Conservation (phyloP, 1,139 yeast genomes). For the Geotrichum reessii region DNA sequence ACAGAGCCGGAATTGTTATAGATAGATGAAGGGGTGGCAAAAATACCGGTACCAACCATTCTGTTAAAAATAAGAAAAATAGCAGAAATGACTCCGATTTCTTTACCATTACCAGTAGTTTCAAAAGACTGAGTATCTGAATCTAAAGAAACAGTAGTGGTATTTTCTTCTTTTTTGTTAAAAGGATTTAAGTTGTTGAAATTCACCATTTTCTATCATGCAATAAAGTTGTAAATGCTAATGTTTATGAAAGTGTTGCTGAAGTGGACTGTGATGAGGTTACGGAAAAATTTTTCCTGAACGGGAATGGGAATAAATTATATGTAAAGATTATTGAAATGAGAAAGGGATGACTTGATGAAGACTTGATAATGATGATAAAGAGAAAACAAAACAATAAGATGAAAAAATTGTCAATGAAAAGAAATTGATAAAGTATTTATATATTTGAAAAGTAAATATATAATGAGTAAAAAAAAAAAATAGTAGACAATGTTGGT, state of each 20-base stretch:
- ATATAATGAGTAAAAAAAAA: not conserved
- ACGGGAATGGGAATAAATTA: not conserved
- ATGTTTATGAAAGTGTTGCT: not conserved
- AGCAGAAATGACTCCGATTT: slow-evolving; percentile 60
- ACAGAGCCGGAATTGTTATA: slow-evolving; percentile 64
- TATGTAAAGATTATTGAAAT: not conserved
- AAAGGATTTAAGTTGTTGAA: not conserved
- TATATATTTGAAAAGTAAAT: not conserved
- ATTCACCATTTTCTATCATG: not conserved
- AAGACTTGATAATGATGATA: not conserved
- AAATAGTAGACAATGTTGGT: not conserved
- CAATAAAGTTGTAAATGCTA: not conserved
- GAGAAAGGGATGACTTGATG: not conserved
- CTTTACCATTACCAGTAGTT: slow-evolving; percentile 11
- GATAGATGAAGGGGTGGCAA: slow-evolving; percentile 70
- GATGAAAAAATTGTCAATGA: not conserved
- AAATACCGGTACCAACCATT: slow-evolving; percentile 80
- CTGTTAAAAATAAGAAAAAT: slow-evolving; percentile 64
- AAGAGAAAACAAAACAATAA: not conserved
- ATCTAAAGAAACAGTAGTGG: not conserved
- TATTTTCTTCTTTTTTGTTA: not conserved
- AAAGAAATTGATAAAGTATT: not conserved
- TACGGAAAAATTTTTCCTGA: not conserved
- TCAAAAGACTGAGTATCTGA: not conserved
- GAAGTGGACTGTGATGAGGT: not conserved